These are phyloP conservation scores for Leccinum subgranulosum DNA, from an alignment of 768 basidiomycete genomes.

Conservation along the genomic window DNA sequence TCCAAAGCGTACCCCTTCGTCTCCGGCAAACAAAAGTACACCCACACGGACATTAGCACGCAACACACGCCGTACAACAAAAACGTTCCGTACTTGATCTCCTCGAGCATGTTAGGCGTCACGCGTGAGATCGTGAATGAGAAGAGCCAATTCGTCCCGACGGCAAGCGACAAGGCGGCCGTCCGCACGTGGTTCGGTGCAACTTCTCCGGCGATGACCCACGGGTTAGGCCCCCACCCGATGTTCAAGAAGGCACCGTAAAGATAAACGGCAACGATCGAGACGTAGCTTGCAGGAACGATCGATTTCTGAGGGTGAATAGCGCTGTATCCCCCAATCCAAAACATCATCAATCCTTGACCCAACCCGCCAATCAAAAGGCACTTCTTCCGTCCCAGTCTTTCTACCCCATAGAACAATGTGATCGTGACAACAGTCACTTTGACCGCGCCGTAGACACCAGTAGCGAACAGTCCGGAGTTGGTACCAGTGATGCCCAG, in stretches of 20 bases:
- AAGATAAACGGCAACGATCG: conserved; percentile 37
- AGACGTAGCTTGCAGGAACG: conserved; percentile 36
- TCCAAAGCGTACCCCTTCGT: conserved; percentile 39
- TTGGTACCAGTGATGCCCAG: conserved; percentile 45
- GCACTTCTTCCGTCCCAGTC: conserved; percentile 46
- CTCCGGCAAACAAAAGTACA: conserved; percentile 39
- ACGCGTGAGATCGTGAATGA: conserved; percentile 36
- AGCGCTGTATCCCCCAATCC: conserved; percentile 35
- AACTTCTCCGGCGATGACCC: conserved; percentile 34
- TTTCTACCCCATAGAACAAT: conserved; percentile 46
- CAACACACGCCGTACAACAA: conserved; percentile 33
- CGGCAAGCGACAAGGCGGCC: conserved; percentile 33
- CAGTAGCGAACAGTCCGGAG: conserved; percentile 49
- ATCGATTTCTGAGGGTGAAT: conserved; percentile 28
- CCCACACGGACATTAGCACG: conserved; percentile 34
- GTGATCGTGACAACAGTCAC: conserved; percentile 39
- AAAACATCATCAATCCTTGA: conserved; percentile 41
- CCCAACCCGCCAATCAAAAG: conserved; percentile 48
- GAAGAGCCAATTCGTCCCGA: conserved; percentile 35
- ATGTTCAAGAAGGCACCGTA: conserved; percentile 37
- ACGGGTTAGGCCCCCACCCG: conserved; percentile 30
- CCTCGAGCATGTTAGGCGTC: conserved; percentile 36
- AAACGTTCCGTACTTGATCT: conserved; percentile 32
- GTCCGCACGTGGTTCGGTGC: conserved; percentile 38
- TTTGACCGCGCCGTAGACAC: conserved; percentile 39